phyloP scores from a whole-genome alignment of 805 yeast species.

The Lachancea sp. region DNA sequence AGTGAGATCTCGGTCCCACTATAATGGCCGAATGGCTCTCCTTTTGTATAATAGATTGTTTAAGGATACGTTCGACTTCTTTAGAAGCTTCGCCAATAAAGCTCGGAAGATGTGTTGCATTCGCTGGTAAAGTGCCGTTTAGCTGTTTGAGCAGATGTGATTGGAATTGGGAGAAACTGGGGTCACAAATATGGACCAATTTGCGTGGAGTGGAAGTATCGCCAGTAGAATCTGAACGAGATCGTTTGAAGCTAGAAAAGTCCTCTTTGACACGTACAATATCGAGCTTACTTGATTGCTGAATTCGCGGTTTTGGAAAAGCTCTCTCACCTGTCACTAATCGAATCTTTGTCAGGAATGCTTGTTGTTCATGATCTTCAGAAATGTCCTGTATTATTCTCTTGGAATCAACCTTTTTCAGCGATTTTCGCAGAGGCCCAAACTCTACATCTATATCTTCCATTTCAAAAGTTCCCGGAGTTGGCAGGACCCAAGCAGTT shows the following conservation, averaged over 20 bases:
- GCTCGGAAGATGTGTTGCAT: conserved; percentile 17
- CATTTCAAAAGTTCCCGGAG: conserved; percentile 12
- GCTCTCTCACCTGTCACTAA: conserved; percentile 6
- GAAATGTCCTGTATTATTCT: conserved; percentile 23
- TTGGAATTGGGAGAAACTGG: conserved; percentile 14
- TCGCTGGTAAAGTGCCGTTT: conserved; percentile 19
- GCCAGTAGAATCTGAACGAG: neutral
- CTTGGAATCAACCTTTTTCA: conserved; percentile 17
- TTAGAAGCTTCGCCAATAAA: conserved; percentile 22
- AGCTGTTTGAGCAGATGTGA: conserved; percentile 19
- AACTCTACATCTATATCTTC: conserved; percentile 23
- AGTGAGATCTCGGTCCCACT: conserved; percentile 74
- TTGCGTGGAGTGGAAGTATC: neutral
- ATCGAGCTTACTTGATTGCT: neutral
- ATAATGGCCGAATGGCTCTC: conserved; percentile 79
- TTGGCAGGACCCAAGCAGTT: too few relatives aligned
- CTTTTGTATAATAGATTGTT: conserved; percentile 55
- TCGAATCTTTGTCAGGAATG: conserved; percentile 11
- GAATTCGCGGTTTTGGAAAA: neutral
- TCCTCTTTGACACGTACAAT: neutral
- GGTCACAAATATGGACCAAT: neutral
- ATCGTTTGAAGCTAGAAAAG: neutral
- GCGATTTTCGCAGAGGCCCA: conserved; percentile 25
- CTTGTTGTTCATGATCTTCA: conserved; percentile 19
- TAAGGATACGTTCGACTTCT: conserved; percentile 53